Evolutionary conservation across 805 yeast genomes (phyloP).

Genomic region (Saturnispora quitensis): DNA sequence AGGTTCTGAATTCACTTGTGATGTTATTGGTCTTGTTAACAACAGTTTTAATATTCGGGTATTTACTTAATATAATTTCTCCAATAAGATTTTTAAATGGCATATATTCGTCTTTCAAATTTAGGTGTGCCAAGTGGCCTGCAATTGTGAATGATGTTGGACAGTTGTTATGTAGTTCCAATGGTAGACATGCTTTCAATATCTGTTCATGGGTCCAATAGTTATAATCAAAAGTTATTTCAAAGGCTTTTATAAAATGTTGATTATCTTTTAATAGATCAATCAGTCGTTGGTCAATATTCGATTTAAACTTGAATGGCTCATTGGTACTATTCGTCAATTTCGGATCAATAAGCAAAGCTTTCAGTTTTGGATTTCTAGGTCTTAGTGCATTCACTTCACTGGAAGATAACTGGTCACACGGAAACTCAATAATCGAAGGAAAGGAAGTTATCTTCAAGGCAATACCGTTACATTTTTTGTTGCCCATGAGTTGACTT

Average conservation of each 20-base stretch:
- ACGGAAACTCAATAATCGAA: slow-evolving; percentile 44
- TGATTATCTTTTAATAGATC: slow-evolving; percentile 33
- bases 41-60: slow-evolving; percentile 72
- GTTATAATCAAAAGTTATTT: slow-evolving; percentile 52
- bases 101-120: slow-evolving; percentile 72
- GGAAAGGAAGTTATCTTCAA: slow-evolving; percentile 62
- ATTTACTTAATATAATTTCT: slow-evolving; percentile 81
- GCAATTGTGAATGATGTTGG: slow-evolving; percentile 91
- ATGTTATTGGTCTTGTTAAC: slow-evolving; percentile 87
- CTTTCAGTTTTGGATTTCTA: slow-evolving; percentile 34
- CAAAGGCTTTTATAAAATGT: slow-evolving; percentile 43
- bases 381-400: slow-evolving; percentile 8
- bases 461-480: slow-evolving; percentile 37
- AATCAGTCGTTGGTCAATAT: slow-evolving; percentile 10
- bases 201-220: slow-evolving; percentile 91
- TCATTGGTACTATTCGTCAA: slow-evolving; percentile 28
- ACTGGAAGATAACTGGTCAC: slow-evolving; percentile 8
- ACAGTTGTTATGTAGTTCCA: slow-evolving; percentile 52
- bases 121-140: slow-evolving; percentile 93
- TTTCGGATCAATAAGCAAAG: slow-evolving; percentile 52
- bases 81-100: slow-evolving; percentile 80
- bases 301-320: background rate
- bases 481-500: slow-evolving; percentile 44
- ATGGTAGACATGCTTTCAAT: slow-evolving; percentile 68
- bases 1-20: slow-evolving; percentile 82